phyloP scores from a whole-genome alignment of 495 filamentous ascomycete genomes.

The Diplogelasinospora grovesii region DNA sequence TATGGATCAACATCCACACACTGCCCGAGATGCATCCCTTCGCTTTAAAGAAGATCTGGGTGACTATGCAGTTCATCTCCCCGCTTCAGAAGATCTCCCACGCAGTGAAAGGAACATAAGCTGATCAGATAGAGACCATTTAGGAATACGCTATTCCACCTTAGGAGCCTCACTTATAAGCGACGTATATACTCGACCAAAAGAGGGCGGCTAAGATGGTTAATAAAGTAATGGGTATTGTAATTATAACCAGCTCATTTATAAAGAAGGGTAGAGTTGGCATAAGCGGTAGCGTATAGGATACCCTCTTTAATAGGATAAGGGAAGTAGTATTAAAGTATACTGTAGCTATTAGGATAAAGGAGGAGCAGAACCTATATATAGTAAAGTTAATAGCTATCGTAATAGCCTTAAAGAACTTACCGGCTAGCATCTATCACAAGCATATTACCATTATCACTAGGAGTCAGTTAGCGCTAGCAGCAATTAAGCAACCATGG shows the following conservation, averaged over 20 bases:
- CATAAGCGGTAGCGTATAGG: conserved; percentile 2
- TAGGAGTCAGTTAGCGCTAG: conserved; percentile 10
- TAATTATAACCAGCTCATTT: conserved; percentile 7
- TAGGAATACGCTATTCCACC: too few relatives aligned
- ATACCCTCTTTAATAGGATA: conserved; percentile 8
- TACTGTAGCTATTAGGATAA: conserved; percentile 4
- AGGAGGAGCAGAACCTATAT: conserved; percentile 10
- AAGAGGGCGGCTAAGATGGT: conserved; percentile 5
- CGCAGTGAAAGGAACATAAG: too few relatives aligned
- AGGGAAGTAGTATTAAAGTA: conserved; percentile 1
- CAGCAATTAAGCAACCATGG: conserved; percentile 4
- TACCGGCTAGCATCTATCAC: neutral
- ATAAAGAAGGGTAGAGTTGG: too few relatives aligned
- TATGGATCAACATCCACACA: too few relatives aligned
- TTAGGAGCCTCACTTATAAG: conserved; percentile 6
- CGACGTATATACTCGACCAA: conserved; percentile 1
- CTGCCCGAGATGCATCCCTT: too few relatives aligned
- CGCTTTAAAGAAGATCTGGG: too few relatives aligned
- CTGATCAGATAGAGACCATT: too few relatives aligned
- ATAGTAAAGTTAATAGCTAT: conserved; percentile 8
- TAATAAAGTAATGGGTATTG: conserved; percentile 3
- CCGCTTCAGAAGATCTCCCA: too few relatives aligned
- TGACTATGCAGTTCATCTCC: too few relatives aligned
- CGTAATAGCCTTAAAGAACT: neutral
- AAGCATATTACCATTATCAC: conserved; percentile 6